Conservation (phyloP, 106 monocot species). For the Xerophyta viscosa region DNA sequence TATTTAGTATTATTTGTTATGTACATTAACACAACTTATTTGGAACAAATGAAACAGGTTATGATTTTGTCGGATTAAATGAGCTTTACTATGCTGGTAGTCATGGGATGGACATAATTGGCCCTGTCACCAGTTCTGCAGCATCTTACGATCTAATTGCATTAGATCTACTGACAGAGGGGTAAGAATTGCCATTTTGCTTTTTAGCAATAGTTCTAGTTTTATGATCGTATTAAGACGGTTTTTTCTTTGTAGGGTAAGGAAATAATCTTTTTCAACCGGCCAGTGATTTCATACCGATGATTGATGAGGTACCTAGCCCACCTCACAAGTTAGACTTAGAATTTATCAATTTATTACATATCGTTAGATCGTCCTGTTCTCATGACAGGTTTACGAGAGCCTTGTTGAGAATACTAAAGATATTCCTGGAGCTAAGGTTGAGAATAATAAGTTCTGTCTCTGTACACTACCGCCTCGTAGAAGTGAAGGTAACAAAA, state of each 20-base stretch:
- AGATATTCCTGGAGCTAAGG: slow-evolving; percentile 47
- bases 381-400: slow-evolving; percentile 14
- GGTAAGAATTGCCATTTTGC: slow-evolving; percentile 15
- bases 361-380: background rate
- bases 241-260: slow-evolving; percentile 28
- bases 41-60: no score
- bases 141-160: slow-evolving; percentile 25
- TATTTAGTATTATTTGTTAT: no score
- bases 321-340: no score
- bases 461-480: slow-evolving; percentile 74
- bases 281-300: slow-evolving; percentile 65
- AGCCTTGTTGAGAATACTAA: slow-evolving; percentile 42
- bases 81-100: slow-evolving; percentile 91
- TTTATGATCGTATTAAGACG: background rate
- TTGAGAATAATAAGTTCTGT: slow-evolving; percentile 78
- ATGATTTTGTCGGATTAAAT: slow-evolving; percentile 59
- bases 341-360: background rate
- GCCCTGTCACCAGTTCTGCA: slow-evolving; percentile 44
- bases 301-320: slow-evolving; percentile 29
- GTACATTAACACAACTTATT: no score
- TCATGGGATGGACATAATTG: slow-evolving; percentile 96
- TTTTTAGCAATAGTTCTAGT: background rate
- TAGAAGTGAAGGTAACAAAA: slow-evolving; percentile 28
- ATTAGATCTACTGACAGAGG: slow-evolving; percentile 55
- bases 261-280: slow-evolving; percentile 73